Evolutionary conservation across 768 basidiomycete genomes (phyloP).

Genomic region (Russula griseocarnosa): DNA sequence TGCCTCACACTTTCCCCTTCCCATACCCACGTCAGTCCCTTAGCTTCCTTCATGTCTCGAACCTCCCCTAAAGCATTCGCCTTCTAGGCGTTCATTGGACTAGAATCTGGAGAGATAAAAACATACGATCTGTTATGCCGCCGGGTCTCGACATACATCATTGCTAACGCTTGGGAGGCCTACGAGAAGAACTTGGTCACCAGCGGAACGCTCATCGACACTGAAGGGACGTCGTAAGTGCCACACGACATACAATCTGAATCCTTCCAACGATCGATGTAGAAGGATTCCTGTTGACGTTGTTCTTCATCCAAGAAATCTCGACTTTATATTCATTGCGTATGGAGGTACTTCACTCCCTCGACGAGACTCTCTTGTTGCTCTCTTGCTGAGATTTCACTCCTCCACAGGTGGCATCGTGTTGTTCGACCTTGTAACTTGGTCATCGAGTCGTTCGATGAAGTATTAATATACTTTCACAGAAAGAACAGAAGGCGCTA

Average conservation of each 20-base stretch:
- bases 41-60: conserved; percentile 6
- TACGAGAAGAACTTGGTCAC: conserved; percentile 56
- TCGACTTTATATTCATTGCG: conserved; percentile 69
- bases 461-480: conserved; percentile 30
- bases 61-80: conserved; percentile 3
- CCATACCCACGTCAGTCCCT: conserved; percentile 60
- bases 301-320: conserved; percentile 64
- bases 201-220: conserved; percentile 40
- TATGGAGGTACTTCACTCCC: conserved; percentile 55
- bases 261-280: conserved; percentile 17
- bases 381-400: not conserved
- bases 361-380: not conserved
- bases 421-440: conserved; percentile 53
- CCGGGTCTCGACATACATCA: conserved; percentile 58
- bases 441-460: not conserved
- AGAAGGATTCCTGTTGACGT: conserved; percentile 51
- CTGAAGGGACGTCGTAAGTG: conserved; percentile 39
- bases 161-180: conserved; percentile 72
- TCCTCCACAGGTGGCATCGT: conserved; percentile 51
- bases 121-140: conserved; percentile 74
- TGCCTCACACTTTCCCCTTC: conserved; percentile 61
- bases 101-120: conserved; percentile 57
- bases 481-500: conserved; percentile 48
- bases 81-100: conserved; percentile 45
- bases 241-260: not conserved